phyloP scores from a whole-genome alignment of 495 filamentous ascomycete species.

The Penicillium longicatenatum region DNA sequence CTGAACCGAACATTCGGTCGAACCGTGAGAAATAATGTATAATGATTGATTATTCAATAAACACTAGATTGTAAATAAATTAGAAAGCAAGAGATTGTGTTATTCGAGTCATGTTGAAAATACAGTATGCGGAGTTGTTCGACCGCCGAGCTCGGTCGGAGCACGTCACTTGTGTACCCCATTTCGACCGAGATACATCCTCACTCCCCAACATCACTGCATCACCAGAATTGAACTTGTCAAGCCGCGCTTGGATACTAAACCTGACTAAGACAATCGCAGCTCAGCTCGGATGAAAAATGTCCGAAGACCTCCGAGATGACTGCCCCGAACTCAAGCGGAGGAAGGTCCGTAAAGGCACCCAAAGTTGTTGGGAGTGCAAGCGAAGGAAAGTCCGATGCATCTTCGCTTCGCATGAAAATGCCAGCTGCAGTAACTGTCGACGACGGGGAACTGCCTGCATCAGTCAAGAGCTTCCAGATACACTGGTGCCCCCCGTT shows the following conservation, averaged over 20 bases:
- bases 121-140: not conserved
- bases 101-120: not conserved
- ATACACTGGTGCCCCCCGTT: constrained; percentile 14
- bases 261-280: not conserved
- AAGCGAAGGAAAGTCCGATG: constrained; percentile 41
- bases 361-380: constrained; percentile 54
- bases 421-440: constrained; percentile 44
- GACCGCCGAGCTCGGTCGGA: constrained; percentile 7
- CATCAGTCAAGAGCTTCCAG: constrained; percentile 42
- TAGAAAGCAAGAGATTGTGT: not conserved
- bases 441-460: constrained; percentile 36
- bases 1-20: not conserved
- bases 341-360: constrained; percentile 49
- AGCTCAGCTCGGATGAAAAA: not conserved
- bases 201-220: not conserved
- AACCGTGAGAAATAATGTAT: not conserved
- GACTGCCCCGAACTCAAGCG: constrained; percentile 12
- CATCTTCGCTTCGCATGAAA: constrained; percentile 28
- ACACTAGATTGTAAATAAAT: not conserved
- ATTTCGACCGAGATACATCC: constrained; percentile 1
- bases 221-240: not conserved
- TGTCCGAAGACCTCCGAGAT: constrained; percentile 1
- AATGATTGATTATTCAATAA: not conserved
- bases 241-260: not conserved
- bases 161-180: not conserved